Base-by-base conservation (phyloP, 331 rosid species). In the Arachis monticola region DNA sequence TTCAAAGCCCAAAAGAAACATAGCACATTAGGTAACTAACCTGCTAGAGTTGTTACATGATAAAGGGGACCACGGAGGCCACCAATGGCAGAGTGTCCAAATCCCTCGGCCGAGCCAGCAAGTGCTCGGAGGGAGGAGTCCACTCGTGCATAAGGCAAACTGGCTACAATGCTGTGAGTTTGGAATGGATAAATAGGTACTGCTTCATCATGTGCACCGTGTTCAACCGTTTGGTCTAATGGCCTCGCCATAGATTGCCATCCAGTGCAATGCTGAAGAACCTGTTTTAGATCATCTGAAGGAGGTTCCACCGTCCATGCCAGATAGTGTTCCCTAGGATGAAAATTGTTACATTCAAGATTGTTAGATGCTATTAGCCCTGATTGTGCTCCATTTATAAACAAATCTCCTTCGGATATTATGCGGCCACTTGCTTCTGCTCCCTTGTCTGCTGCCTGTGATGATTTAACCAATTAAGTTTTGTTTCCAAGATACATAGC, bases 71-170 rank as follows among this genome's bases (percentile, higher is more conserved):
- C 99, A 56, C 88, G 91, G 69, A 94, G 90, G 9, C 99, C 99
- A 52, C 97, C 99, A 70, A 92, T 75, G 2, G 97, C 92, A 55
- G 35, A 80, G 67, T 89, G 93, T 27, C 96, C 99, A 48, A 90
- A 94, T n/a, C 99, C 99, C 75, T 94, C 89, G 4, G 99, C 99
- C 46, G 87, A 93, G 42, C 69, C 79, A 30, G 97, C 90, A 59
- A 94, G 90, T 64, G 92, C 84, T 4, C 96, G 96, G 65, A 94
- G 80, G 77, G 73, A 52, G 52, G 87, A 62, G 78, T 94, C 95
- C 72, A 86, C 89, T 45, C 66, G 87, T 52, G 85, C 48, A 64
- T 94, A 94, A 58, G 96, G 98, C 40, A 89, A 50, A 11, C 10
- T 81, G 70, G 85, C 41, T 1, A 59, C 50, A 87, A 85, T 82